Evolutionary conservation across 1,284 basidiomycete species (phyloP).

Genomic region (Cryptococcus hybrid): DNA sequence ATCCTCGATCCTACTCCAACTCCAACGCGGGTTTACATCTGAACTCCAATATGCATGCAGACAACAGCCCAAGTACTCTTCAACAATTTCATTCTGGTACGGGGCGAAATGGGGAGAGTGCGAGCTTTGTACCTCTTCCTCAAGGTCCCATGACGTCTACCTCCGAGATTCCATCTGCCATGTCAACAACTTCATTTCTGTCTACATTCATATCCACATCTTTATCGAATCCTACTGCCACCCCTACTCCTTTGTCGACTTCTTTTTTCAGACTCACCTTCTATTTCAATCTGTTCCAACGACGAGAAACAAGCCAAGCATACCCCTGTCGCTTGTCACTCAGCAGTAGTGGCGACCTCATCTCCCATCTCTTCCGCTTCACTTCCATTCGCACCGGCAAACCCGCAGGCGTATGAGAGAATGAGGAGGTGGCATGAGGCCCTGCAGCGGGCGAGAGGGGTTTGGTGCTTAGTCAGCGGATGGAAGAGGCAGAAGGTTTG

Average conservation of each 20-base stretch:
- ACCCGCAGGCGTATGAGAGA: too few relatives aligned
- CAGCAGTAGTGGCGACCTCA: conserved; percentile 49
- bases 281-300: background rate
- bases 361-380: conserved; percentile 4
- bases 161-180: conserved; percentile 8
- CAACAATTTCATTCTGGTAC: too few relatives aligned
- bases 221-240: background rate
- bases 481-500: conserved; percentile 8
- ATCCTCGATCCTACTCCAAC: too few relatives aligned
- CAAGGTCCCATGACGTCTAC: too few relatives aligned
- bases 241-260: conserved; percentile 1
- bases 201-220: too few relatives aligned
- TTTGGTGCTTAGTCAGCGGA: conserved; percentile 13
- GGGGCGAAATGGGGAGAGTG: too few relatives aligned
- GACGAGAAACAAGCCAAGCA: conserved; percentile 11
- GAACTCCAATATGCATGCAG: too few relatives aligned
- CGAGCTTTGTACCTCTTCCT: too few relatives aligned
- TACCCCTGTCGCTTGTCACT: conserved; percentile 46
- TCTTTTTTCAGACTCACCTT: background rate
- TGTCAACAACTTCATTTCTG: too few relatives aligned
- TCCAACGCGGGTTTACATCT: too few relatives aligned
- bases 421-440: conserved; percentile 28
- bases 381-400: too few relatives aligned
- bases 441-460: conserved; percentile 49
- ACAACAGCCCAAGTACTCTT: too few relatives aligned